Evolutionary conservation across 106 monocot genomes (phyloP).

Genomic region (Dendrobium officinale): DNA sequence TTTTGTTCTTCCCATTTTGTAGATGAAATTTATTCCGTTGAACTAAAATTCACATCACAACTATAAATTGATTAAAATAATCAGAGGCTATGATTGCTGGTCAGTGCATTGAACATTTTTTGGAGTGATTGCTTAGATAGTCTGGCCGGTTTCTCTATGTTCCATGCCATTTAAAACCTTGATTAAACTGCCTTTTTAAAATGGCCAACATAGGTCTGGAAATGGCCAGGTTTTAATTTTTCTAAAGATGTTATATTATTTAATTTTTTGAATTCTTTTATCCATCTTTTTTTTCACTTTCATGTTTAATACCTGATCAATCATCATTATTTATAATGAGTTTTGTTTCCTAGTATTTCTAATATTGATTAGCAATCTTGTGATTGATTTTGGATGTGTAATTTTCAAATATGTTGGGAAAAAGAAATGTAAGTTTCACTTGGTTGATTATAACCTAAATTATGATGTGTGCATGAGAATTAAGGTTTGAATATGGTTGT

Average conservation of each 20-base stretch:
- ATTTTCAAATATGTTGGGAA: neutral
- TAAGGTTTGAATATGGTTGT: neutral
- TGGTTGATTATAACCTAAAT: neutral
- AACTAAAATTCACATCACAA: no score
- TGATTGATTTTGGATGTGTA: neutral
- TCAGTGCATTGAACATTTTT: no score
- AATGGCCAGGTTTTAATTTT: neutral
- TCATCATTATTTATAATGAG: neutral
- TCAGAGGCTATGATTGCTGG: no score
- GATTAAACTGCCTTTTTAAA: neutral
- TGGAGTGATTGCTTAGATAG: no score
- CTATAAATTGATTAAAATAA: no score
- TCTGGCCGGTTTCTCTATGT: no score
- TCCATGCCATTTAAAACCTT: no score
- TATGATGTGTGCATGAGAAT: neutral
- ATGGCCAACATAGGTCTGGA: neutral
- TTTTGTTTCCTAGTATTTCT: neutral
- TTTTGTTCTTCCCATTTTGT: no score
- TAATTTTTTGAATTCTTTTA: neutral
- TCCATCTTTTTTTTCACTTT: neutral
- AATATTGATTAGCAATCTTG: neutral
- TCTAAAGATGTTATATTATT: neutral
- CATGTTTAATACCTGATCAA: neutral
- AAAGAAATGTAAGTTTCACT: neutral
- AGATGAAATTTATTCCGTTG: no score